These are phyloP conservation scores for Wolfiporia cocos DNA, from an alignment of 1,284 basidiomycete species.

Conservation along the genomic window DNA sequence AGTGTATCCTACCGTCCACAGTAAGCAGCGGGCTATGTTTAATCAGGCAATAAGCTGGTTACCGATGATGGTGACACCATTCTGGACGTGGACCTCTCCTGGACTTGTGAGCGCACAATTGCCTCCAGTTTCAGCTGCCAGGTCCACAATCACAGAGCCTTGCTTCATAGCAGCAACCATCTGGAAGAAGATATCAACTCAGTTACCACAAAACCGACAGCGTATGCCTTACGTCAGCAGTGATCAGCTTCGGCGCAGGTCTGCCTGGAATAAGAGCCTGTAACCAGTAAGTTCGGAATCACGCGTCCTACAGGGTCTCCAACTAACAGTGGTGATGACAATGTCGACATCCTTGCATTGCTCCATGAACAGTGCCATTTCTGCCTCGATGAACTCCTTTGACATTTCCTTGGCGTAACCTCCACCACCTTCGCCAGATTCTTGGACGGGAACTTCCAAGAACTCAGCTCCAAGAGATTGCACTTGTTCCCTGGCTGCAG, in stretches of 20 bases:
- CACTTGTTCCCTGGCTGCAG: constrained; percentile 80
- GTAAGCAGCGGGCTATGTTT: not conserved
- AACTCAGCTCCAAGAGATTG: constrained; percentile 85
- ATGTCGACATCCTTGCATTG: constrained; percentile 86
- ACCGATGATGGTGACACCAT: constrained; percentile 80
- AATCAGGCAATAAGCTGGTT: constrained; percentile 2
- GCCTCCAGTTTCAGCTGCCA: constrained; percentile 80
- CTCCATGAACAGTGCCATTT: constrained; percentile 83
- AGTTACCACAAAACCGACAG: not conserved
- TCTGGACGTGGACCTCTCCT: constrained; percentile 59
- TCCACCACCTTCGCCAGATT: constrained; percentile 74
- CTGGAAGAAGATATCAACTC: constrained; percentile 17
- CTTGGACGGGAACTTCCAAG: constrained; percentile 69
- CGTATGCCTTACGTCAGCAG: constrained; percentile 41
- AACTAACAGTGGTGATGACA: constrained; percentile 70
- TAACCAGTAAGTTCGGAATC: not conserved
- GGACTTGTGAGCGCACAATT: constrained; percentile 79
- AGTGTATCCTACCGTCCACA: constrained; percentile 52
- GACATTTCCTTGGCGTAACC: constrained; percentile 91
- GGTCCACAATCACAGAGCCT: constrained; percentile 80
- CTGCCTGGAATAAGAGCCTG: constrained; percentile 78
- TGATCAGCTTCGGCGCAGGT: constrained; percentile 80
- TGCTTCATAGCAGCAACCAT: constrained; percentile 86
- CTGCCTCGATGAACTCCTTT: constrained; percentile 83
- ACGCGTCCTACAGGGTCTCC: not conserved